These are phyloP conservation scores for Curvularia eragrostidis DNA, from an alignment of 2,329 filamentous ascomycete species.

Conservation along the genomic window DNA sequence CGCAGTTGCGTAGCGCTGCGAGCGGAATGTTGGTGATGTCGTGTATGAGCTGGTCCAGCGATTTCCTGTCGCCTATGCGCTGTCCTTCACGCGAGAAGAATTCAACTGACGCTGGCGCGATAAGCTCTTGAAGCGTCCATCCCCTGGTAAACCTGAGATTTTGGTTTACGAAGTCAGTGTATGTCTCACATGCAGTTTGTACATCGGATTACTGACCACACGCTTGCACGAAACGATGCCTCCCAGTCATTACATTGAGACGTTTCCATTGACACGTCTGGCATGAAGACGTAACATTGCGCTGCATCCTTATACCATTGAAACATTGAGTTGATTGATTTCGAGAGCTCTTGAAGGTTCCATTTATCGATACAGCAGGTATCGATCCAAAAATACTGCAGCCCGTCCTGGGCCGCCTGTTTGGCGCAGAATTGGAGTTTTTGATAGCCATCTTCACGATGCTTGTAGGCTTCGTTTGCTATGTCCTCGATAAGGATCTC, in stretches of 20 bases:
- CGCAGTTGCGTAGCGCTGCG: neutral
- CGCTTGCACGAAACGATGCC: neutral
- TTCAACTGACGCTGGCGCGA: neutral
- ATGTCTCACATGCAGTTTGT: too few relatives aligned
- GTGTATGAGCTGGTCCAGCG: neutral
- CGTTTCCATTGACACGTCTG: slow-evolving; percentile 10
- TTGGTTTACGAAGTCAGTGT: too few relatives aligned
- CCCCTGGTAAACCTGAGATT: neutral
- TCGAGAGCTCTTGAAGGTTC: neutral
- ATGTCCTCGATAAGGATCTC: neutral
- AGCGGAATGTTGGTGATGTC: neutral
- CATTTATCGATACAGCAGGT: neutral
- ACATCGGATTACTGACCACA: too few relatives aligned
- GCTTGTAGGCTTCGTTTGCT: neutral
- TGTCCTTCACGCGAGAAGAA: neutral
- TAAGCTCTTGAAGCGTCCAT: neutral
- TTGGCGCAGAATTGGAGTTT: neutral
- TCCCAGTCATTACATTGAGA: neutral
- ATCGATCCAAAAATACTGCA: neutral
- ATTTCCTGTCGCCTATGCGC: neutral
- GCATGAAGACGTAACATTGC: slow-evolving; percentile 10
- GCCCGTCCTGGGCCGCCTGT: neutral
- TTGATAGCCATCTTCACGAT: neutral
- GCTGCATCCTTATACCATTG: slow-evolving; percentile 5
- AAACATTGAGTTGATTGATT: slow-evolving; percentile 2